phyloP scores from a whole-genome alignment of 2,329 filamentous ascomycete species.

The Epichloe typhina region DNA sequence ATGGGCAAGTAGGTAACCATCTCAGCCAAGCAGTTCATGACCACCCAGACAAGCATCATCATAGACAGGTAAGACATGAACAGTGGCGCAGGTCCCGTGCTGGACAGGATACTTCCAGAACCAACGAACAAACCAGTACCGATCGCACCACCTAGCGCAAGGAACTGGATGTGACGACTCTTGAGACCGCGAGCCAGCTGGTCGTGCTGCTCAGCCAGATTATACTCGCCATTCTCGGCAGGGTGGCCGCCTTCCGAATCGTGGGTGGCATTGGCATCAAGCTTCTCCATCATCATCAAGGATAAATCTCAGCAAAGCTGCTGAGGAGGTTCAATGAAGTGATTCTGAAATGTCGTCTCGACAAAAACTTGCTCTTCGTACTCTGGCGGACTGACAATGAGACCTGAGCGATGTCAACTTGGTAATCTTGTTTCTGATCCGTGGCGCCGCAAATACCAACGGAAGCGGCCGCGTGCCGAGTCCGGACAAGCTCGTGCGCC shows the following conservation, averaged over 20 bases:
- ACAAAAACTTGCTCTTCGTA: neutral
- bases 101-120: conserved; percentile 41
- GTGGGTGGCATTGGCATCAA: conserved; percentile 5
- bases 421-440: neutral
- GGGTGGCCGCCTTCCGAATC: conserved; percentile 13
- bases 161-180: conserved; percentile 47
- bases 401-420: neutral
- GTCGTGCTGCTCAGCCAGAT: conserved; percentile 24
- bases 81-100: conserved; percentile 50
- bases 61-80: conserved; percentile 54
- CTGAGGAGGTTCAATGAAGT: neutral
- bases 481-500: neutral
- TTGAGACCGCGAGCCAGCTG: conserved; percentile 44
- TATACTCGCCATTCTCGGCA: conserved; percentile 17
- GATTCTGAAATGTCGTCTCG: neutral
- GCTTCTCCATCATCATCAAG: conserved; percentile 10
- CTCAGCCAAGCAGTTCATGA: conserved; percentile 43
- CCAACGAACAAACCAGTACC: conserved; percentile 53
- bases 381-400: neutral
- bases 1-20: conserved; percentile 43
- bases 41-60: conserved; percentile 38
- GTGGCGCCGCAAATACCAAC: neutral
- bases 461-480: neutral
- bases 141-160: conserved; percentile 44
- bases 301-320: neutral